Conservation (phyloP, 1,139 yeast genomes). For the Candida sojae region DNA sequence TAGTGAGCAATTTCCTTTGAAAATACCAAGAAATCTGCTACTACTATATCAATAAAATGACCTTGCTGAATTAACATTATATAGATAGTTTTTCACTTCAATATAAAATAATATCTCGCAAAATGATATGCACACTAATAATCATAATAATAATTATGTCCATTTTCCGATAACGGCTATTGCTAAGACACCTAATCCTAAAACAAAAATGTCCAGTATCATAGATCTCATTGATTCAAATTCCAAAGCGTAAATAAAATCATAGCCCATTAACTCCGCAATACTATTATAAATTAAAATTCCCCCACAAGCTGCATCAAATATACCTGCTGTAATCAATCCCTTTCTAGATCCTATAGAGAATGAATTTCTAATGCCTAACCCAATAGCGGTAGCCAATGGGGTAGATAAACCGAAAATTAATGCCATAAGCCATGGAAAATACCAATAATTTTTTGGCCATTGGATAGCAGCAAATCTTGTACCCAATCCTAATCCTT, state of each 20-base stretch:
- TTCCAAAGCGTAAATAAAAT: conserved; percentile 33
- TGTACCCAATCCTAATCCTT: conserved; percentile 44
- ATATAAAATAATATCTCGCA: no score
- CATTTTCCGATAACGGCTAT: conserved; percentile 48
- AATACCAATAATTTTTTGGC: conserved; percentile 29
- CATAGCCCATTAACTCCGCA: conserved; percentile 45
- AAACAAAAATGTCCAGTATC: conserved; percentile 25
- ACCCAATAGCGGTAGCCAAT: conserved; percentile 36
- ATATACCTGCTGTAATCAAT: conserved; percentile 36
- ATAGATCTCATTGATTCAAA: conserved; percentile 20
- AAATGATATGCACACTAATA: no score
- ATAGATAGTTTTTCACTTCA: no score
- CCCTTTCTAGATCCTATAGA: conserved; percentile 35
- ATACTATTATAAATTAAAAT: conserved; percentile 38
- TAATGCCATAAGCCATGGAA: conserved; percentile 37
- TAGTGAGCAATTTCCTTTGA: no score
- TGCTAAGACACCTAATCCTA: conserved; percentile 37
- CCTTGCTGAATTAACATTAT: no score
- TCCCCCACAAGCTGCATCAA: conserved; percentile 42
- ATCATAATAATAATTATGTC: conserved; percentile 24
- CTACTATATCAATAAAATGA: no score
- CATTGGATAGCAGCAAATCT: conserved; percentile 40
- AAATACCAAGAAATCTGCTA: no score
- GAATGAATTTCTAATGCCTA: conserved; percentile 36
- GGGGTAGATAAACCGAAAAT: conserved; percentile 39